Base-by-base conservation (phyloP, 2,329 filamentous ascomycete genomes). In the Botrytis byssoidea region DNA sequence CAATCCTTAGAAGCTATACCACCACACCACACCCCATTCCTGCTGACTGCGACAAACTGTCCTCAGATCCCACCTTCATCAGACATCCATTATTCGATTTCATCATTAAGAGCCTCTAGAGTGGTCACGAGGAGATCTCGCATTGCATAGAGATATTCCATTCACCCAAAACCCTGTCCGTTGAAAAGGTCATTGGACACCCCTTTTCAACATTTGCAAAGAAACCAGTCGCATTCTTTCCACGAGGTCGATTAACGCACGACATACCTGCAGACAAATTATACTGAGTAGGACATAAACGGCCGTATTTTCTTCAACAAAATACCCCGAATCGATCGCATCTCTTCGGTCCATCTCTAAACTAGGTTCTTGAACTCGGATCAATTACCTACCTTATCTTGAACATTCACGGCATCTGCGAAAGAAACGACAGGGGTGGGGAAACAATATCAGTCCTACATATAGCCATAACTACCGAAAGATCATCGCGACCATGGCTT, bases 401-500 rank as follows among this genome's bases (percentile, higher is more conserved):
- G 73, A 74, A 35, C 69, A 42, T 51, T 51, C 48, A 59, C 71
- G 71, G 63, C 71, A 72, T 29, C 46, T 55, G 20, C 35, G 37
- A 60, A 29, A 55, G 48, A 51, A 18, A 60, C n/a, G 25, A 29
- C 71, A 64, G 42, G 71, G 71, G 71, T 37, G 42, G 48, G 14
- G 51, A 44, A 29, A 74, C 71, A 77, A 75, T 61, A 67, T 76
- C 74, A 74, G 74, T 67, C 59, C 64, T 72, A 40, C 42, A 22
- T 57, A 29, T 32, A 57, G 51, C n/a, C 25, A 37, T 68, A 77
- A 77, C 75, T 77, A 73, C 79, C 78, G 76, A 65, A 65, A 57
- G 74, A 83, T 75, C 76, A 97, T 42, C 8, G 66, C 66, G 37
- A 73, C 44, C 10, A 73, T 97, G 95, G 92, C 95, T 75, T 95